Evolutionary conservation across 2,329 filamentous ascomycete genomes (phyloP), one percentile per base, ranked within the genome.

Genomic region (Huntiella omanensis): DNA sequence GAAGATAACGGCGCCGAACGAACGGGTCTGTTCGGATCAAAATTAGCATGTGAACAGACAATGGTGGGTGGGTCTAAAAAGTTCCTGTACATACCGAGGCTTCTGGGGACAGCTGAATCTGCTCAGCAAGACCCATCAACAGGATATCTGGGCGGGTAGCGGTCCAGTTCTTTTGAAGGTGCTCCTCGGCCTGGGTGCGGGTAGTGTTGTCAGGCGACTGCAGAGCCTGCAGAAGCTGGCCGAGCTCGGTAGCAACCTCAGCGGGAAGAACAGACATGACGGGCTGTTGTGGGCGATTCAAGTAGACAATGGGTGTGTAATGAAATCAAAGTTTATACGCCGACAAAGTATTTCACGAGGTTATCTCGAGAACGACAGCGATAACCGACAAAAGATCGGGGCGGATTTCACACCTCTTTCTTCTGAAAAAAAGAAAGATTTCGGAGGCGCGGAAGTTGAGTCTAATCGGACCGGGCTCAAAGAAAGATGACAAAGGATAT

Each of bases 1-100:
- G 65, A 98, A 96, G 53, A 98, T 80, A 40, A 98, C 85, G 47
- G 91, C 83, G 46, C 86, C 78, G 60, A 94, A 98, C 12, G 87
- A 84, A 57, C 91, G 83, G 50, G 79, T 80, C 87, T 94, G 57
- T 50, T 43, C 28, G 45, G 39, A 22, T 47, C 12, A 22, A 43
- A 36, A 33, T 39, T 40, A 39, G 41, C 16, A 28, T 33, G 33
- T 33, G 33, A 28, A 16, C 13, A 33, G 5, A 28, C 7, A 8
- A 33, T 33, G 6, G 16, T 13, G 13, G 11, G 38, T 40, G 17
- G 19, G 17, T 22, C 12, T 32, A 28, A 19, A 15, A 41, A 11
- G 34, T n/a, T 22, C 41, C 37, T 43, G 35, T 48, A 55, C 62
- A 46, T 71, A 91, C 84, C 50, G 74, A 69, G 54, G 75, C 68